Evolutionary conservation across 768 basidiomycete species (phyloP).

Genomic region (Hemileccinum impolitum): DNA sequence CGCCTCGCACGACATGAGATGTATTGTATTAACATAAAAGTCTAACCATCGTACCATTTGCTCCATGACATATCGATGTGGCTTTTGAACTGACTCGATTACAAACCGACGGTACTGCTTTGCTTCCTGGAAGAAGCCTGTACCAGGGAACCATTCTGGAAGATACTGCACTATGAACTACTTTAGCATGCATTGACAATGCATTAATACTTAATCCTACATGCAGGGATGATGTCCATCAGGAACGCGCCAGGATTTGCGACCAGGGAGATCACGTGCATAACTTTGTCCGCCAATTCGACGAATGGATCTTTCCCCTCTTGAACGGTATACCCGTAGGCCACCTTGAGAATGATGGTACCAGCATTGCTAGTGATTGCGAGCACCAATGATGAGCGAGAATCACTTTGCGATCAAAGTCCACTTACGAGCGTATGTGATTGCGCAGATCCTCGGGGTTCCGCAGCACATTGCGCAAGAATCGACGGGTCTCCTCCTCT

Average conservation of each 20-base stretch:
- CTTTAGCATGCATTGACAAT: background rate
- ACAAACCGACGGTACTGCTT: slow-evolving; percentile 26
- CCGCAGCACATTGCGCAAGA: slow-evolving; percentile 16
- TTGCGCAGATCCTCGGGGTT: slow-evolving; percentile 12
- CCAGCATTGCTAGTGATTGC: slow-evolving; percentile 6
- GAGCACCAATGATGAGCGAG: background rate
- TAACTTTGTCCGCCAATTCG: slow-evolving; percentile 22
- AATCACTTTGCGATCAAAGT: background rate
- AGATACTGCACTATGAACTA: slow-evolving; percentile 23
- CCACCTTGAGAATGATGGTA: background rate
- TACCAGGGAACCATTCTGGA: slow-evolving; percentile 36
- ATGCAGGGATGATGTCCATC: slow-evolving; percentile 20
- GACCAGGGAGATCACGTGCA: slow-evolving; percentile 12
- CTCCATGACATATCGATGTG: slow-evolving; percentile 28
- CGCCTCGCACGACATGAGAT: slow-evolving; percentile 11
- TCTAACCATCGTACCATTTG: slow-evolving; percentile 34
- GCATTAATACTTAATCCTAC: slow-evolving; percentile 3
- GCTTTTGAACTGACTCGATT: slow-evolving; percentile 39
- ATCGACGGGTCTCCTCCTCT: slow-evolving; percentile 18
- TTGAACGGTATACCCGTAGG: slow-evolving; percentile 40
- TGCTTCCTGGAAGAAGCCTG: slow-evolving; percentile 32
- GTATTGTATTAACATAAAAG: background rate
- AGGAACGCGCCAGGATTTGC: slow-evolving; percentile 13
- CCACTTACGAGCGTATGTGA: slow-evolving; percentile 23
- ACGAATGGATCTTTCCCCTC: slow-evolving; percentile 37